Base-by-base conservation (phyloP, 805 yeast genomes). In the Candida sithepensis region DNA sequence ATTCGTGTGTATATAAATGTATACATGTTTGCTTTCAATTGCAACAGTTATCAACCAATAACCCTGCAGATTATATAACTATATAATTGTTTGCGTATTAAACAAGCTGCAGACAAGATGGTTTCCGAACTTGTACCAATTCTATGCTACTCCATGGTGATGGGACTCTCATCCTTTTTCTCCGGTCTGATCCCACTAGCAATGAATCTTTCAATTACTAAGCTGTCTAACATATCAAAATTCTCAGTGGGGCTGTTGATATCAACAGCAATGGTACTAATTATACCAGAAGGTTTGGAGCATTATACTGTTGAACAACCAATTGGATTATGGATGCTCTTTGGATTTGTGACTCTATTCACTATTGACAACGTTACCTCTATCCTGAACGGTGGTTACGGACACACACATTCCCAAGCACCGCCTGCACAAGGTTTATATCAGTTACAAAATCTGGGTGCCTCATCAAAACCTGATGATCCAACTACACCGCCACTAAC, bases 241-340 rank as follows among this genome's bases (percentile, higher is more conserved):
- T 65, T 82, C 42, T 81, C 85, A 45, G 71, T 75, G 55, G 89
- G 89, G 1, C 65, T 84, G 19, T 68, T 84, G 44, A 65, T 83
- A 5, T 82, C 88, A 4, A 77, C 88, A 0, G 72, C 85, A 1
- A 61, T 83, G 45, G 69, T 76, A 9, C 68, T 84, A 16, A 77
- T 84, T 22, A 72, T 84, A 18, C 89, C 89, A 1, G 90, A 84
- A 60, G 88, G 88, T 3, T 68, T 79, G 18, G 79, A 74, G 50
- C 71, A 51, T 43, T 51, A 54, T 36, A 49, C 52, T 1, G 58
- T 50, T 10, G 45, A 45, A 3, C 57, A 59, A 18, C 60, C 65
- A 13, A 61, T 78, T 34, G 87, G 88, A 1, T 39, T 75, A 2
- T 63, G 79, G 30, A 59, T 83, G 34, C 55, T 82, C 1, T 48